Percentiles rank a stretch among this genome's conserved stretches.
Evolutionary conservation across 2,329 filamentous ascomycete genomes (phyloP).

Genomic region (Penicillium oxalicum): DNA sequence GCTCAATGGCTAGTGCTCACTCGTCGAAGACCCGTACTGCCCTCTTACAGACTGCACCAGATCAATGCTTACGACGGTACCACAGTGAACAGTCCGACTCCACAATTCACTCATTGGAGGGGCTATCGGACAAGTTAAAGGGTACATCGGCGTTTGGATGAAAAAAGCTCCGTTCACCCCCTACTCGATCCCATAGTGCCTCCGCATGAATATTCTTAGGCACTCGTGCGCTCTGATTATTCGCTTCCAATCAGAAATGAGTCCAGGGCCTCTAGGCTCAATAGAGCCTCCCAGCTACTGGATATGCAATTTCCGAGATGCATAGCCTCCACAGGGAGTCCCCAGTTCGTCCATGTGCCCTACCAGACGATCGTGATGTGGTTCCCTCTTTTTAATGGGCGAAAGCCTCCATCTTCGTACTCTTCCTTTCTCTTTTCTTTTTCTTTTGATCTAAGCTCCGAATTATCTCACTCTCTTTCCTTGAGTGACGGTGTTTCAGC

Average conservation of each 20-base stretch:
- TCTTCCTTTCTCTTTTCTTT: not conserved
- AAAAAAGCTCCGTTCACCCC: not conserved
- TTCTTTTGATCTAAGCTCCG: not conserved
- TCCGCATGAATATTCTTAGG: no score
- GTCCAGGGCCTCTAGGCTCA: no score
- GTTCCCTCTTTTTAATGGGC: not conserved
- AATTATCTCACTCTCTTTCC: slow-evolving; percentile 8
- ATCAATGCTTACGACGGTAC: no score
- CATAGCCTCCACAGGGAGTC: not conserved
- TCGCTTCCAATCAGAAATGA: no score
- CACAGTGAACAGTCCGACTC: no score
- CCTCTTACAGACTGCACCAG: no score
- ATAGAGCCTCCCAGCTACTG: no score
- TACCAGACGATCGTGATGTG: not conserved
- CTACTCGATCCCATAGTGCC: not conserved
- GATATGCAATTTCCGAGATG: not conserved
- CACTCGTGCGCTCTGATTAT: no score
- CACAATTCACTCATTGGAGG: no score
- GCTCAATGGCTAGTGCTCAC: no score
- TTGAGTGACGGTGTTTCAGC: slow-evolving; percentile 19
- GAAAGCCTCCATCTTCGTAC: no score
- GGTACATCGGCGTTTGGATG: not conserved
- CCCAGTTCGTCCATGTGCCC: not conserved
- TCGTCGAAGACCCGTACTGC: no score
- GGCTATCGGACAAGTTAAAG: not conserved